Evolutionary conservation across 139 green algal species (phyloP).

Genomic region (Desmodesmus armatus): DNA sequence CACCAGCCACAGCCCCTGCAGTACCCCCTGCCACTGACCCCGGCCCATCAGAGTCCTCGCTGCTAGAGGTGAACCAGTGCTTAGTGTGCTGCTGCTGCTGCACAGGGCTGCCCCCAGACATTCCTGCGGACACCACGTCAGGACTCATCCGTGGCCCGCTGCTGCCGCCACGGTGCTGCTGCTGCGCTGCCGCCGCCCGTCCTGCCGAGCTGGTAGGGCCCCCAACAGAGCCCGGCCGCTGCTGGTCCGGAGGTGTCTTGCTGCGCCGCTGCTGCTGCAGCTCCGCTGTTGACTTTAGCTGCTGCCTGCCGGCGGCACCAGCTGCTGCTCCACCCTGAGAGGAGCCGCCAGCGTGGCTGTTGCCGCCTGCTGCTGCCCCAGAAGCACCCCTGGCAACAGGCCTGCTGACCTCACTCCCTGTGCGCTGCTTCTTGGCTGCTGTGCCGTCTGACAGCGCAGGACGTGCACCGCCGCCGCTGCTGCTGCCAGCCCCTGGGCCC

Average conservation of each 20-base stretch:
- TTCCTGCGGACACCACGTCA: slow-evolving; percentile 3
- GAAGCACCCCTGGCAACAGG: background rate
- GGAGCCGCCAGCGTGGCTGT: background rate
- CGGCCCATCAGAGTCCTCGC: slow-evolving; percentile 23
- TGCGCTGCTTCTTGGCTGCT: slow-evolving; percentile 15
- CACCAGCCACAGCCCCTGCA: background rate
- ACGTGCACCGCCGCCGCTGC: background rate
- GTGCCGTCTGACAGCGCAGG: no score
- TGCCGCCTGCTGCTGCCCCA: slow-evolving; percentile 8
- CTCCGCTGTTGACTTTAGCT: background rate
- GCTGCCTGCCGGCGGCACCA: background rate
- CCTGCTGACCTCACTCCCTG: background rate
- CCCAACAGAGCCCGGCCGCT: no score
- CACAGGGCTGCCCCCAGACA: background rate
- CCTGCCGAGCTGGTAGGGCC: background rate
- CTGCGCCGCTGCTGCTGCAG: background rate
- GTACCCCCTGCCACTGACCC: slow-evolving; percentile 4
- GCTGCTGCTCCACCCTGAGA: background rate
- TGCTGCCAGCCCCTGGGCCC: background rate
- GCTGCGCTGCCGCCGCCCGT: background rate
- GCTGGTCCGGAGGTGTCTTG: background rate
- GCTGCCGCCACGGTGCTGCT: background rate
- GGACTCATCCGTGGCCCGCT: background rate
- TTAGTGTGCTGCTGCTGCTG: slow-evolving; percentile 46
- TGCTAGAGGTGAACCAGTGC: slow-evolving; percentile 42